Base-by-base conservation (phyloP, 2,329 filamentous ascomycete genomes). In the Magnaporthiopsis rhizophila region DNA sequence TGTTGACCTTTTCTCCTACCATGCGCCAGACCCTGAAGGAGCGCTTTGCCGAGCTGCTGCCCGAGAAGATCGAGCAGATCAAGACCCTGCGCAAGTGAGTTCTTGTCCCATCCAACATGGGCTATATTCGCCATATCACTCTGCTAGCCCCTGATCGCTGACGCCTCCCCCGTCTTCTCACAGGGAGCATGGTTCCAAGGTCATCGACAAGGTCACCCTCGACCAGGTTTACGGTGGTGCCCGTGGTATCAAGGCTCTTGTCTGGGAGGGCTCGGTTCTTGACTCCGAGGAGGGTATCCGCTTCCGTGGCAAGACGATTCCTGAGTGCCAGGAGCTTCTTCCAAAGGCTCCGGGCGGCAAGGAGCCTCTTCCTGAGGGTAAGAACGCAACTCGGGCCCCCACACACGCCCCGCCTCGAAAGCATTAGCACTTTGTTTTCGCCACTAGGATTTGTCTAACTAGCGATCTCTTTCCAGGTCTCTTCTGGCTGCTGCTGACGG, bases 191-290 rank as follows among this genome's bases (percentile, higher is more conserved):
- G 95, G 95, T 78, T 91, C 85, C 85, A 98, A 94, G 84, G 91
- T 98, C 74, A 78, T 99, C 72, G 94, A 95, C 79, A 92, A 98
- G 86, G 92, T 99, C 78, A 99, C 95, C 67, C 91, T 99, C 71
- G 95, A 98, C 85, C 95, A 99, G 84, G 95, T 97, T 77, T 99
- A 98, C 79, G 95, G 95, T 78, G 95, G 95, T 88, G 95, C 95
- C 76, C 94, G 95, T 84, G 94, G 95, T 75, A 96, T 99, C 83
- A 99, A 98, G 88, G 89, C 89, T 72, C 89, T 99, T 68, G 95
- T 99, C 74, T 99, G 95, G 95, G 95, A 99, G 83, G 89, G 94
- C 73, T 99, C 95, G 74, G 95, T 99, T 73, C 90, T 99, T 74
- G 95, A 99, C 81, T 86, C 94, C 65, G 92, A 98, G 85, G 95